Evolutionary conservation across 1,284 basidiomycete species (phyloP).

Genomic region (Phaffia rhodozyma): DNA sequence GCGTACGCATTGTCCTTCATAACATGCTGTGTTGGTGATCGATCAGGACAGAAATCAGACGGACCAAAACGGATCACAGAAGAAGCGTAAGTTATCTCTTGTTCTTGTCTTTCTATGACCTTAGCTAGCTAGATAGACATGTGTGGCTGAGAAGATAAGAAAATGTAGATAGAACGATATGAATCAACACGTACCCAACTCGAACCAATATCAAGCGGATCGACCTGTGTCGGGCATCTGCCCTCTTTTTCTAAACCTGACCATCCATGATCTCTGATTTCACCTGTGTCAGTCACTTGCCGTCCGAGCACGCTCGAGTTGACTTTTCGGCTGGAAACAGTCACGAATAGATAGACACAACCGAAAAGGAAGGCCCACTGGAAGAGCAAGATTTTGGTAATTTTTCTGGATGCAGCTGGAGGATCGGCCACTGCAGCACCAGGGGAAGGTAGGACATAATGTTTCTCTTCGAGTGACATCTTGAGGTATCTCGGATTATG

Average conservation of each 20-base stretch:
- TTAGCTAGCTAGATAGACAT: not conserved
- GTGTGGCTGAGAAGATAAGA: not conserved
- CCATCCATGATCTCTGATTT: too few species aligned
- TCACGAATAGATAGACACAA: too few species aligned
- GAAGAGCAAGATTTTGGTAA: too few species aligned
- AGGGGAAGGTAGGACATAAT: too few species aligned
- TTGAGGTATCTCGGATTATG: too few species aligned
- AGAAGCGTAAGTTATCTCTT: not conserved
- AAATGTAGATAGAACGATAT: not conserved
- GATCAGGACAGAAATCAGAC: not conserved
- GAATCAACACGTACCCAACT: slow-evolving; percentile 14
- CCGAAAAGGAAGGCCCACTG: too few species aligned
- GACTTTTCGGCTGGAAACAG: too few species aligned
- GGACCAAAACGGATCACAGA: not conserved
- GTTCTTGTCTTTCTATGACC: not conserved
- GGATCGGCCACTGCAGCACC: too few species aligned
- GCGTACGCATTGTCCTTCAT: slow-evolving; percentile 27
- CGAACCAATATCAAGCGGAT: slow-evolving; percentile 16
- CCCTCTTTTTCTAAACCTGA: not conserved
- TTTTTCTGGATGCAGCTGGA: too few species aligned
- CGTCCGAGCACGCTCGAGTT: too few species aligned
- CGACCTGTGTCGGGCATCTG: slow-evolving; percentile 19
- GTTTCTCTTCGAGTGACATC: too few species aligned
- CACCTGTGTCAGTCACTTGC: too few species aligned
- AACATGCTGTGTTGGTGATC: slow-evolving; percentile 20